Base-by-base conservation (phyloP, 345 rosid genomes). In the Hibiscus syriacus region DNA sequence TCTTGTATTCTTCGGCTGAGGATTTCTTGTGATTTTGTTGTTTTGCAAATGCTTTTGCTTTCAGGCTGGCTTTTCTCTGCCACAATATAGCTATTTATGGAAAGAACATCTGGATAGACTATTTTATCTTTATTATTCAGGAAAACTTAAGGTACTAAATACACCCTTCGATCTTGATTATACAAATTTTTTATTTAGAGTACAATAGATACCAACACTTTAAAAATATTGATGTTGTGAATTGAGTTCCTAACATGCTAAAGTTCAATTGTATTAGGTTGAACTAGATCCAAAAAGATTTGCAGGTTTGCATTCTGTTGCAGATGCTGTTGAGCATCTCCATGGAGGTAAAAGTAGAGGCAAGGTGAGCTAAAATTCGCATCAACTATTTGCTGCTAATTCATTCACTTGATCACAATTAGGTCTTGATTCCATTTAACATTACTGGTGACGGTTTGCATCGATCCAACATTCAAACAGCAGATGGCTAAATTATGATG, bases 281-380 rank as follows among this genome's bases (percentile, higher is more conserved):
- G 79, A 77, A 32, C 66, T 90, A 49, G 97, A 93, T 74, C 92
- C 89, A 19, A 89, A 78, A 70, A 77, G 76, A 77, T 93, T 90
- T 74, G 29, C 70, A 16, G 98, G 98, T 59, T 64, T 93, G 36
- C 69, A 79, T 55, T 59, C 92, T 30, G 94, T 85, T 27, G 81
- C 87, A 46, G 97, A 93, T 80, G 99, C 99, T 48, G 98, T 90
- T 36, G 98, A 93, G 83, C 66, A 93, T 85, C 91, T 93, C 14
- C 96, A 89, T 75, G 87, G 96, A 0, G 99, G 97, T 76, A 90
- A 80, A 91, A 94, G 98, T 65, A 81, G 87, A 22, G 99, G 99
- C 74, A 93, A 93, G 95, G 97, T 90, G 70, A 66, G 53, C 55
- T 50, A 32, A 48, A 52, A 20, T 8, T 0, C 0, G 3, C 26